Evolutionary conservation across 352 stramenopile species (phyloP).

Genomic region (Globisporangium megalacanthum): DNA sequence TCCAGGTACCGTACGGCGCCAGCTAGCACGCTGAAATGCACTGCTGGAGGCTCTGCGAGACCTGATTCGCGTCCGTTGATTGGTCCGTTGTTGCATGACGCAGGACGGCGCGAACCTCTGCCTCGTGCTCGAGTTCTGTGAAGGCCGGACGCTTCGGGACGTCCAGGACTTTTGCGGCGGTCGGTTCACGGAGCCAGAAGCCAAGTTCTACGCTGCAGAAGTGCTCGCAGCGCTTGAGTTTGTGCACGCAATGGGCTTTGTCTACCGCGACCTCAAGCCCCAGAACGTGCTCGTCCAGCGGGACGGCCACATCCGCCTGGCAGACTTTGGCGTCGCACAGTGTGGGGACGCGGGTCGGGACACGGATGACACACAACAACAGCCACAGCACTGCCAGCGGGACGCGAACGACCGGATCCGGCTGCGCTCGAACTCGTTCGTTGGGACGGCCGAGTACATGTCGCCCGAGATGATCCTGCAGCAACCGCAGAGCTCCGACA

Average conservation of each 20-base stretch:
- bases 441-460: slow-evolving; percentile 48
- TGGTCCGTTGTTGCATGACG: not conserved
- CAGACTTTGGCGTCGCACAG: slow-evolving; percentile 24
- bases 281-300: slow-evolving; percentile 22
- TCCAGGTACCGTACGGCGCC: slow-evolving; percentile 5
- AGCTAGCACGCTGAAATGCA: not conserved
- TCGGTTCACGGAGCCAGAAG: slow-evolving; percentile 14
- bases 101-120: slow-evolving; percentile 21
- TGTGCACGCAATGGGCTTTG: slow-evolving; percentile 1
- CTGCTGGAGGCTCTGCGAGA: too few relatives aligned
- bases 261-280: slow-evolving; percentile 48
- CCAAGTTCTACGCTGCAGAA: slow-evolving; percentile 94
- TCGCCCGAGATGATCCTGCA: slow-evolving; percentile 36
- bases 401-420: slow-evolving; percentile 34
- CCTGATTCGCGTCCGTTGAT: not conserved
- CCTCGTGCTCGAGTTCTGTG: slow-evolving; percentile 23
- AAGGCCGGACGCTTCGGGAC: slow-evolving; percentile 21
- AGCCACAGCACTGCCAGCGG: slow-evolving; percentile 11
- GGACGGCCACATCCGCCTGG: slow-evolving; percentile 23
- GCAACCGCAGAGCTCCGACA: slow-evolving; percentile 19
- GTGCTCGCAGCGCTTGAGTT: slow-evolving; percentile 90
- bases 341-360: slow-evolving; percentile 7
- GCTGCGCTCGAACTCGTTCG: slow-evolving; percentile 39
- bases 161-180: slow-evolving; percentile 16
- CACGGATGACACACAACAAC: not conserved